Conservation (phyloP, 2,329 filamentous ascomycete genomes). For the Aspergillus fumigatus region DNA sequence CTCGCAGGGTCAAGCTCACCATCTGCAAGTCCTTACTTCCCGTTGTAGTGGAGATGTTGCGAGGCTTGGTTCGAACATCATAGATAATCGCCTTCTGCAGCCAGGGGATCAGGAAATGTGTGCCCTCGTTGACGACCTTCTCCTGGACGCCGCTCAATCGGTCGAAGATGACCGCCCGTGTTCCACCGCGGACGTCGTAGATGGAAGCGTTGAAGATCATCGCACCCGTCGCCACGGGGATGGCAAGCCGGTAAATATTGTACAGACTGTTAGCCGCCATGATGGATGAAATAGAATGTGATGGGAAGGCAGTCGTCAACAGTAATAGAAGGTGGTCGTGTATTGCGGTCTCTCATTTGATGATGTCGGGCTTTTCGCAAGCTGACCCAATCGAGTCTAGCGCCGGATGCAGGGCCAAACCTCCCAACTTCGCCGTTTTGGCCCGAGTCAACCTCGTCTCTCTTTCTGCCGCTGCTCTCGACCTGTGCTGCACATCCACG, state of each 20-base stretch:
- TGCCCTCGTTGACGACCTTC: conserved; percentile 87
- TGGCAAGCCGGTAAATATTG: conserved; percentile 47
- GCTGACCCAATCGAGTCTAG: conserved; percentile 34
- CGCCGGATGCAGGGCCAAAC: conserved; percentile 17
- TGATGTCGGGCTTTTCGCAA: conserved; percentile 36
- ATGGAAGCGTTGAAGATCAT: conserved; percentile 71
- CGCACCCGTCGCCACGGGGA: conserved; percentile 68
- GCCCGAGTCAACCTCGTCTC: conserved; percentile 24
- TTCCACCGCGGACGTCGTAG: conserved; percentile 95
- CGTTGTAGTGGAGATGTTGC: conserved; percentile 96
- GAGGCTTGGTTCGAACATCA: conserved; percentile 93
- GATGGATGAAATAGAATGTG: conserved; percentile 15
- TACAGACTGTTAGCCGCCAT: conserved; percentile 47
- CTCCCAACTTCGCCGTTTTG: conserved; percentile 30
- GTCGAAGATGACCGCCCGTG: conserved; percentile 97
- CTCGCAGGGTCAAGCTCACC: conserved; percentile 95
- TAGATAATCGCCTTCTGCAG: conserved; percentile 91
- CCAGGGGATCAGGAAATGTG: conserved; percentile 95
- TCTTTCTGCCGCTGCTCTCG: conserved; percentile 13
- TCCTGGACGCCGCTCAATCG: conserved; percentile 89
- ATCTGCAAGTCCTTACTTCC: conserved; percentile 99
- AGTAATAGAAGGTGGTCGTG: conserved; percentile 6
- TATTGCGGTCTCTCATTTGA: conserved; percentile 13
- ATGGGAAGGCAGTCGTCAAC: background rate
- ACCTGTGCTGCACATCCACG: conserved; percentile 10